Evolutionary conservation across 441 rosid genomes (phyloP).

Genomic region (Aleurites moluccanus): DNA sequence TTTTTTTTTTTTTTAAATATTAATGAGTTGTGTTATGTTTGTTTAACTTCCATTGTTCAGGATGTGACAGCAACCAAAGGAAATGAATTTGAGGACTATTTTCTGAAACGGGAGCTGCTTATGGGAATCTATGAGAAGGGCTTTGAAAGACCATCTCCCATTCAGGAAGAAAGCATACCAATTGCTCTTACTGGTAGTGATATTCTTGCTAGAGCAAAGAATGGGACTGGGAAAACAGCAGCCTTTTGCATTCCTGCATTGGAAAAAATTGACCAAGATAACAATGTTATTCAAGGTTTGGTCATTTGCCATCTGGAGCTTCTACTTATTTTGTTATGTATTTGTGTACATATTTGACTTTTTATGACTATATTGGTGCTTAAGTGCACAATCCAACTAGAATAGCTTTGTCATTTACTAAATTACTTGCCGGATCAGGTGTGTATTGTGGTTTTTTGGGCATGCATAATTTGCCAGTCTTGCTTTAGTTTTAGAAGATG

Average conservation of each 20-base stretch:
- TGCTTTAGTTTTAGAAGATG: neutral
- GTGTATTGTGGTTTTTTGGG: neutral
- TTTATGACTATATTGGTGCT: slow-evolving; percentile 4
- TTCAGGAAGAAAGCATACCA: slow-evolving; percentile 99
- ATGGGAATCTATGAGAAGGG: slow-evolving; percentile 99
- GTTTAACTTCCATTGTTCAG: slow-evolving; percentile 34
- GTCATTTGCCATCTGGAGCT: neutral
- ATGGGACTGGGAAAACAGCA: slow-evolving; percentile 98
- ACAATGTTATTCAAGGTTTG: slow-evolving; percentile 91
- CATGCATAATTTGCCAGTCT: neutral
- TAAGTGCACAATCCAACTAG: neutral
- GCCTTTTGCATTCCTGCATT: slow-evolving; percentile 96
- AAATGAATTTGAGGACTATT: slow-evolving; percentile 97
- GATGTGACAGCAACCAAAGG: slow-evolving; percentile 99
- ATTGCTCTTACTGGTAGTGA: slow-evolving; percentile 98
- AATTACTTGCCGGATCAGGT: slow-evolving; percentile 9
- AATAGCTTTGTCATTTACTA: neutral
- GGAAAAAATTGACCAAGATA: slow-evolving; percentile 97
- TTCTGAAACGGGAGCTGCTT: slow-evolving; percentile 89
- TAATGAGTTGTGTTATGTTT: neutral
- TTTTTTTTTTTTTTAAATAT: neutral
- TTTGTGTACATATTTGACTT: neutral
- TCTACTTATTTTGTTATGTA: neutral
- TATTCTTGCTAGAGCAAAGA: slow-evolving; percentile 97
- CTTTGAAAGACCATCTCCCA: slow-evolving; percentile 99